phyloP scores from a whole-genome alignment of 805 yeast species.

The Saccharomycopsis sp. region DNA sequence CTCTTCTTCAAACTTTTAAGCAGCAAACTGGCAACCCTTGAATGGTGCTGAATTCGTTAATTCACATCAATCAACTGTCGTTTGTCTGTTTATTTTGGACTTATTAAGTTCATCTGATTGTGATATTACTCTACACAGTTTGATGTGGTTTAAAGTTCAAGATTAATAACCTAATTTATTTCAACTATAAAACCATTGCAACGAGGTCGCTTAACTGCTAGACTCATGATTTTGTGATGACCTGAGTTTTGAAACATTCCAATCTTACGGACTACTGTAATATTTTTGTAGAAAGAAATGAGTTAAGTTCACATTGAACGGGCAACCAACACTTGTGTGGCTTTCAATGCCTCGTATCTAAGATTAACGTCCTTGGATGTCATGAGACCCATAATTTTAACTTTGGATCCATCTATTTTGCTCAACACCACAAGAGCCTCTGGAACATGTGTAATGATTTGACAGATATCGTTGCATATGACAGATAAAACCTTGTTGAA shows the following conservation, averaged over 20 bases:
- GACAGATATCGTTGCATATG: slow-evolving; percentile 58
- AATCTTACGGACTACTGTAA: background rate
- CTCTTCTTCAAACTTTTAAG: too few relatives aligned
- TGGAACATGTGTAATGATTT: slow-evolving; percentile 51
- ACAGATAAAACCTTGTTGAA: slow-evolving; percentile 42
- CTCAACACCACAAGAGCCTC: slow-evolving; percentile 48
- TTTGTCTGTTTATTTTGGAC: background rate
- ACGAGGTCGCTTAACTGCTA: slow-evolving; percentile 15
- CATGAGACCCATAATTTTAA: slow-evolving; percentile 77
- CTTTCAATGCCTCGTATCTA: slow-evolving; percentile 88
- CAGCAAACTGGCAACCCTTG: too few relatives aligned
- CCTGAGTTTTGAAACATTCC: slow-evolving; percentile 16
- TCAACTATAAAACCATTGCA: slow-evolving; percentile 17
- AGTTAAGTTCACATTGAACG: slow-evolving; percentile 34
- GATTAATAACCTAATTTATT: slow-evolving; percentile 3
- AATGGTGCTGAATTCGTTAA: slow-evolving; percentile 5
- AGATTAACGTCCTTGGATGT: slow-evolving; percentile 75
- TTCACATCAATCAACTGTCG: background rate
- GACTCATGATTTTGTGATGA: slow-evolving; percentile 17
- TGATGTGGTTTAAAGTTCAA: slow-evolving; percentile 12
- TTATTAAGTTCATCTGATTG: background rate
- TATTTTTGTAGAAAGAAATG: background rate
- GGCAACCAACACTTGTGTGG: slow-evolving; percentile 90
- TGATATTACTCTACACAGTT: slow-evolving; percentile 1
- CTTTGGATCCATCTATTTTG: slow-evolving; percentile 50